Base-by-base conservation (phyloP, 768 basidiomycete genomes). In the Podaxis rugospora region DNA sequence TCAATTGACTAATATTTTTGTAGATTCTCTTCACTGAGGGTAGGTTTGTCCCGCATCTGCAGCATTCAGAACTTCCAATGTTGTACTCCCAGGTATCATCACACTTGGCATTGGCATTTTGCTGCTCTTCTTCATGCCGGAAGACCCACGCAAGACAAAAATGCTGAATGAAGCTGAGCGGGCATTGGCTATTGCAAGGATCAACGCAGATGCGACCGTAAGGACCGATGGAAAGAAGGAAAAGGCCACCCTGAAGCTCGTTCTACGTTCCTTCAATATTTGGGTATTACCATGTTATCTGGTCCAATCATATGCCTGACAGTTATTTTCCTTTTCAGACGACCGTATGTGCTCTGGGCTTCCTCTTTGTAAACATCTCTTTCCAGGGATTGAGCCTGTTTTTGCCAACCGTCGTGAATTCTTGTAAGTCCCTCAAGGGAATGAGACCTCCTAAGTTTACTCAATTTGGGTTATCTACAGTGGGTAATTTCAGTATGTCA, bases 301-400 rank as follows among this genome's bases (percentile, higher is more conserved):
- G 16, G 13, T 4, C 57, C 6, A 14, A 16, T 28, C 40, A 10
- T 28, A 5, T 16, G 18, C n/a, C 61, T 23, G 32, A 32, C 32
- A 32, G 1, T 18, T 21, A 42, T 39, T 2, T 23, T 14, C 36
- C 2, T 10, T 25, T 14, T 2, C 51, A 76, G 76, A 76, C 74
- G 2, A 56, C 67, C 3, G 59, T 75, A 1, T 73, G 71, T 59
- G 63, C 71, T 0, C 32, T 75, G 4, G 65, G 70, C 16, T 78
- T 68, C 55, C 66, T 72, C 6, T 66, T 77, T 65, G 68, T 74
- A 35, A 79, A 79, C 55, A 78, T 79, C 13, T 78, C 76, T 0
- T 77, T 79, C 67, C 77, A 79, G 68, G 77, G 77, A 1, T 61
- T 79, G n/a, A 75, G 73, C 54, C 66, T 79, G 10, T 80, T 79